phyloP scores from a whole-genome alignment of 805 yeast genomes.

The Gaillardinia entomophila region DNA sequence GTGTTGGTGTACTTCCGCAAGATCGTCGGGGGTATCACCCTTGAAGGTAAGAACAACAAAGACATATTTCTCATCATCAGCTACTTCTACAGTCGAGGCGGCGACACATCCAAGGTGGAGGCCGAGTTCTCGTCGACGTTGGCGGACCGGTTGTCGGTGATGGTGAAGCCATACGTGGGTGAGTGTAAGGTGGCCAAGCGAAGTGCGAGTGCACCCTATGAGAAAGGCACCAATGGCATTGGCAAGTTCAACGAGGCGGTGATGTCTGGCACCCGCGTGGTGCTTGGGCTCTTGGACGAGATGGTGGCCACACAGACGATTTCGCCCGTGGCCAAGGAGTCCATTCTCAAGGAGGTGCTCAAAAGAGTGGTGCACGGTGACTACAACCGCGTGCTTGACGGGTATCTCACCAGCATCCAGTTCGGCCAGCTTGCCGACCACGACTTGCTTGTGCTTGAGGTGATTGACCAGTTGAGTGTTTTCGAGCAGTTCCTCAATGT shows the following conservation, averaged over 20 bases:
- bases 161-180: conserved; percentile 42
- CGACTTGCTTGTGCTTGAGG: conserved; percentile 27
- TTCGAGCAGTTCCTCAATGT: conserved; percentile 15
- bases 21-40: conserved; percentile 1
- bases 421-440: conserved; percentile 10
- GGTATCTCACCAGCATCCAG: background rate
- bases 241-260: conserved; percentile 48
- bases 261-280: conserved; percentile 43
- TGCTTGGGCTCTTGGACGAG: conserved; percentile 41
- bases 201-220: conserved; percentile 41
- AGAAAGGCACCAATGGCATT: conserved; percentile 58
- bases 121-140: conserved; percentile 16
- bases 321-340: no score
- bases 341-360: background rate
- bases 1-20: conserved; percentile 44
- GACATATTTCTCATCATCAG: conserved; percentile 6
- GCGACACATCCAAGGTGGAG: conserved; percentile 2
- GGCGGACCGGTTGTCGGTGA: conserved; percentile 28
- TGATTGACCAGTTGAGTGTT: conserved; percentile 39
- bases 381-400: background rate
- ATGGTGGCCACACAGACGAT: no score
- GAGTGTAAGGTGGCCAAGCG: conserved; percentile 38
- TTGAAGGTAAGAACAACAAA: background rate
- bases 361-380: background rate
- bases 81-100: conserved; percentile 7